These are phyloP conservation scores for Saccharomyces uvarum DNA, from an alignment of 1,139 yeast genomes.

Conservation along the genomic window DNA sequence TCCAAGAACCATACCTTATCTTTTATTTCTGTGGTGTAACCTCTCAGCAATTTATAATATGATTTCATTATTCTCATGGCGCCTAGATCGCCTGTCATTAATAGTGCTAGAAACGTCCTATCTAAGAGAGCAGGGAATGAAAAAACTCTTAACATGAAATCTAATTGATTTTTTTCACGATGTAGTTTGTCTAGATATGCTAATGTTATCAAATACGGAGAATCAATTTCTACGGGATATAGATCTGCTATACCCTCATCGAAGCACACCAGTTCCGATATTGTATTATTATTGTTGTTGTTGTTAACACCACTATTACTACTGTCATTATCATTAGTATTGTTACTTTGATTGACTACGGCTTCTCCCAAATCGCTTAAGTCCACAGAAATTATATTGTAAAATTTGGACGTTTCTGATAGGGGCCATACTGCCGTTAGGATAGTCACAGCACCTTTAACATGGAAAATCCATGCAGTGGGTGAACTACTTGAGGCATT, in stretches of 20 bases:
- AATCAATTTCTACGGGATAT: slow-evolving; percentile 74
- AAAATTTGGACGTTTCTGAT: slow-evolving; percentile 67
- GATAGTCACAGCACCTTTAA: slow-evolving; percentile 93
- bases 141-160: slow-evolving; percentile 78
- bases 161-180: slow-evolving; percentile 74
- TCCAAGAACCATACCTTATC: slow-evolving; percentile 91
- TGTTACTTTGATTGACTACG: slow-evolving; percentile 25
- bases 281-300: slow-evolving; percentile 32
- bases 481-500: slow-evolving; percentile 74
- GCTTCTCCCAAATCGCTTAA: slow-evolving; percentile 74
- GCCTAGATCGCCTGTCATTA: slow-evolving; percentile 79
- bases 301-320: slow-evolving; percentile 25
- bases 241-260: slow-evolving; percentile 78
- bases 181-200: slow-evolving; percentile 82
- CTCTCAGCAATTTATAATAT: slow-evolving; percentile 72
- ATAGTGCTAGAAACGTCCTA: slow-evolving; percentile 61
- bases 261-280: slow-evolving; percentile 69
- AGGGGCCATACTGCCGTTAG: slow-evolving; percentile 94
- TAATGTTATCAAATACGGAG: slow-evolving; percentile 79
- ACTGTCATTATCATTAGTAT: neutral
- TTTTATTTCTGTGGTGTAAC: slow-evolving; percentile 78
- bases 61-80: slow-evolving; percentile 88
- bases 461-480: slow-evolving; percentile 94
- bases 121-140: slow-evolving; percentile 91
- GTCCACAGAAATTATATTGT: slow-evolving; percentile 69